Evolutionary conservation across 352 stramenopile genomes (phyloP), one percentile per base, ranked within the genome.

Genomic region (Pythium utonaiense): DNA sequence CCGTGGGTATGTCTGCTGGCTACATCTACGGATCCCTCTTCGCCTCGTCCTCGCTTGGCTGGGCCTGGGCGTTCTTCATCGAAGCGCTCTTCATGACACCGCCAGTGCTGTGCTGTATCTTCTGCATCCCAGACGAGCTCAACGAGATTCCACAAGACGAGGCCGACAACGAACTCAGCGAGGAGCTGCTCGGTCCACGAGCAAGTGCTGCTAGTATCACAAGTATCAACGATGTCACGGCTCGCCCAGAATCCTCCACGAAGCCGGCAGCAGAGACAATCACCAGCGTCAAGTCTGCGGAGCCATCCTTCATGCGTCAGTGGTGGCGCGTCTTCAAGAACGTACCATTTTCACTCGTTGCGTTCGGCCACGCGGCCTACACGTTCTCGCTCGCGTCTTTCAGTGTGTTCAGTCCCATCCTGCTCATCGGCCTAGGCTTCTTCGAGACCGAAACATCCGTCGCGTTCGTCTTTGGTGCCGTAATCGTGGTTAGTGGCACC

Each of bases 1-100:
- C 94, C 3, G 81, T 95, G 22, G 91, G 91, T 24, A 96, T 84
- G 14, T 91, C 91, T 6, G 22, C 94, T 28, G 93, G 91, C 9
- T 64, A 41, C 54, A 7, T 49, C 5, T 42, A 58, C 34, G 52
- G 79, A 24, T 76, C 80, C 27, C 25, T 83, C 17, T 78, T 91
- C 38, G 73, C 82, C n/a, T 62, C 70, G 7, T 83, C 71, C 17
- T 53, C 68, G 0, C 71, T 77, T 51, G 80, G 75, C 19, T 96
- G 88, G 88, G 65, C 73, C 0, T 70, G 67, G 24, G 88, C 87
- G 17, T 97, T 93, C 73, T 89, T 83, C 58, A 49, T 95, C n/a
- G 86, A 95, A 55, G 86, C 75, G 14, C 50, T 93, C 12, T 48
- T 91, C 30, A 95, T 95, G 78, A 48, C 82, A 7, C 75, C 80